Evolutionary conservation across 768 basidiomycete species (phyloP).

Genomic region (Punctularia strigosozonata): DNA sequence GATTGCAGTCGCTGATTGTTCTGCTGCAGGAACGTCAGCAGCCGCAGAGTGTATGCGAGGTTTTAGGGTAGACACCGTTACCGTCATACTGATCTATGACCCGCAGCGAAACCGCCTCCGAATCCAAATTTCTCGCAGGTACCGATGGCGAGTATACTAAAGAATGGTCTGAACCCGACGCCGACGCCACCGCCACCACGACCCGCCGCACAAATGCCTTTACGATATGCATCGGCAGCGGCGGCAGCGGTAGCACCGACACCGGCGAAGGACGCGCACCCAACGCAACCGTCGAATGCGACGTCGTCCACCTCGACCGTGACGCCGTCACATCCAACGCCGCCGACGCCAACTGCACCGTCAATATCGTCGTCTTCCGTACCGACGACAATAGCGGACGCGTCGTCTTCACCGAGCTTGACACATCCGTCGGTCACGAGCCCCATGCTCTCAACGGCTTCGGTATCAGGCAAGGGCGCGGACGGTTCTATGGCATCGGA

Average conservation of each 20-base stretch:
- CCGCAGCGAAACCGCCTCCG: conserved; percentile 59
- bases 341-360: conserved; percentile 26
- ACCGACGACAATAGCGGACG: conserved; percentile 16
- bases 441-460: conserved; percentile 69
- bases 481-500: no score
- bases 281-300: conserved; percentile 26
- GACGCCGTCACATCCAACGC: conserved; percentile 25
- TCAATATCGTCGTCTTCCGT: conserved; percentile 20
- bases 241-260: conserved; percentile 43
- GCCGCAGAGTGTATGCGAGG: conserved; percentile 41
- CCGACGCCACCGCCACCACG: conserved; percentile 41
- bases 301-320: conserved; percentile 19
- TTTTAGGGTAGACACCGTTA: not conserved
- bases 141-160: conserved; percentile 66
- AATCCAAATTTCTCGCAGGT: conserved; percentile 75
- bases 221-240: conserved; percentile 87
- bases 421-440: conserved; percentile 81
- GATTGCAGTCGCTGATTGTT: conserved; percentile 9
- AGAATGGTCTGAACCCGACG: conserved; percentile 50
- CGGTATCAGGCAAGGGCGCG: conserved; percentile 45
- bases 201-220: conserved; percentile 56
- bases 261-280: conserved; percentile 26
- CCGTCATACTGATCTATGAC: conserved; percentile 1
- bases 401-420: conserved; percentile 65
- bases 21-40: conserved; percentile 50